These are phyloP conservation scores for Acanthamoeba lenticulata DNA, from an alignment of 208 protist species.

Conservation along the genomic window DNA sequence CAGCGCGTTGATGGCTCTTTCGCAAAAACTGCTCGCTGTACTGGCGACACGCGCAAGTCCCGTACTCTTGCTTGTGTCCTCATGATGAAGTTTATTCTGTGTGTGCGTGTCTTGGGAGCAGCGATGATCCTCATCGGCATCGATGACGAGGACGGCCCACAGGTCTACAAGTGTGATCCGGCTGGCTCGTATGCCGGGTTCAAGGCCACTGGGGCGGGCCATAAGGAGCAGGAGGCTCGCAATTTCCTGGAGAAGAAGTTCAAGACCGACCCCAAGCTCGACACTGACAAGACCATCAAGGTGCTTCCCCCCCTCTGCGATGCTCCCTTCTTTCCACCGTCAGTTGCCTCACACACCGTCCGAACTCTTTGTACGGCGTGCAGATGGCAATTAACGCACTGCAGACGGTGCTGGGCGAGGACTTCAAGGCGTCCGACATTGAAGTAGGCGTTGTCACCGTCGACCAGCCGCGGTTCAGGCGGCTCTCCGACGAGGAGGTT, in stretches of 20 bases:
- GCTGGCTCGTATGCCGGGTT: slow-evolving; percentile 94
- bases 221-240: slow-evolving; percentile 96
- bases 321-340: not conserved
- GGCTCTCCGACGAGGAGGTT: slow-evolving; percentile 80
- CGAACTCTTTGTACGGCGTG: slow-evolving; percentile 6
- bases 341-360: not conserved
- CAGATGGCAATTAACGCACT: slow-evolving; percentile 84
- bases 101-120: not conserved
- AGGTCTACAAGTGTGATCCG: slow-evolving; percentile 95
- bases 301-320: not conserved
- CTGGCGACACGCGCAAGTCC: no score
- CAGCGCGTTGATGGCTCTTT: no score
- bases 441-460: slow-evolving; percentile 84
- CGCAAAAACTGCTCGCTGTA: no score
- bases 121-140: slow-evolving; percentile 94
- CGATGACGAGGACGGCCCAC: slow-evolving; percentile 93
- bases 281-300: slow-evolving; percentile 82
- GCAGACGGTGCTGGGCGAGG: slow-evolving; percentile 85
- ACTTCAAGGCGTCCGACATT: slow-evolving; percentile 87
- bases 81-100: not conserved
- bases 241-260: slow-evolving; percentile 97
- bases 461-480: slow-evolving; percentile 77
- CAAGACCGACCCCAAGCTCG: slow-evolving; percentile 90
- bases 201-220: slow-evolving; percentile 92
- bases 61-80: not conserved